These are phyloP conservation scores for Globisporangium abappressorium DNA, from an alignment of 352 stramenopile species.

Conservation along the genomic window DNA sequence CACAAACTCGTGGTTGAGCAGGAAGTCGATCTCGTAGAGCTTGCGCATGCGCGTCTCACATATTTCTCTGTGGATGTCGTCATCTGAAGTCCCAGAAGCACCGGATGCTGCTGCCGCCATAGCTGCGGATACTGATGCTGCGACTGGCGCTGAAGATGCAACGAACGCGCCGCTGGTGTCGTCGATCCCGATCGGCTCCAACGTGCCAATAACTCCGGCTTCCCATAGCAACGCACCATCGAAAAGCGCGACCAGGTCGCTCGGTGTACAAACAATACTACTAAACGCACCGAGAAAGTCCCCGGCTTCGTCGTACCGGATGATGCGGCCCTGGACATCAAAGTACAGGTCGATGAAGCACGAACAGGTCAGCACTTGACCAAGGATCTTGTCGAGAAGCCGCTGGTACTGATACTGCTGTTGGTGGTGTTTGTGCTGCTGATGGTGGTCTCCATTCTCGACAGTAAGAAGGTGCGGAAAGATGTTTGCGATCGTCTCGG, in stretches of 20 bases:
- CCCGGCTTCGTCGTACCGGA: constrained; percentile 21
- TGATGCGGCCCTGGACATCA: constrained; percentile 19
- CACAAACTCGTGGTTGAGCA: constrained; percentile 12
- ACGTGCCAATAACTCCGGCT: constrained; percentile 1
- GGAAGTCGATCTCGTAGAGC: constrained; percentile 12
- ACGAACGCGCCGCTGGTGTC: background rate
- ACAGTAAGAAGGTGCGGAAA: background rate
- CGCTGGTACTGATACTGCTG: background rate
- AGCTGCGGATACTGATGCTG: background rate
- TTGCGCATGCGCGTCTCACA: background rate
- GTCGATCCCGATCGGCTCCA: constrained; percentile 9
- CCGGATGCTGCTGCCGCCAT: background rate
- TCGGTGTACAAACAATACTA: background rate
- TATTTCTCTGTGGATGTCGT: background rate
- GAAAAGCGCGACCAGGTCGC: constrained; percentile 5
- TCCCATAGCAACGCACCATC: constrained; percentile 9
- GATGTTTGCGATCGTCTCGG: constrained; percentile 8
- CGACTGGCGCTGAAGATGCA: background rate
- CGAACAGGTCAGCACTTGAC: constrained; percentile 15
- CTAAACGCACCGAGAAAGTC: constrained; percentile 19
- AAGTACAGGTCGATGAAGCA: constrained; percentile 26
- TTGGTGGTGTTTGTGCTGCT: background rate
- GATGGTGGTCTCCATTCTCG: background rate
- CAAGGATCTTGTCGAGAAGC: constrained; percentile 20
- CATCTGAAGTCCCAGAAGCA: background rate